phyloP scores from a whole-genome alignment of 2,329 filamentous ascomycete genomes.

The Alternaria tenuissima region DNA sequence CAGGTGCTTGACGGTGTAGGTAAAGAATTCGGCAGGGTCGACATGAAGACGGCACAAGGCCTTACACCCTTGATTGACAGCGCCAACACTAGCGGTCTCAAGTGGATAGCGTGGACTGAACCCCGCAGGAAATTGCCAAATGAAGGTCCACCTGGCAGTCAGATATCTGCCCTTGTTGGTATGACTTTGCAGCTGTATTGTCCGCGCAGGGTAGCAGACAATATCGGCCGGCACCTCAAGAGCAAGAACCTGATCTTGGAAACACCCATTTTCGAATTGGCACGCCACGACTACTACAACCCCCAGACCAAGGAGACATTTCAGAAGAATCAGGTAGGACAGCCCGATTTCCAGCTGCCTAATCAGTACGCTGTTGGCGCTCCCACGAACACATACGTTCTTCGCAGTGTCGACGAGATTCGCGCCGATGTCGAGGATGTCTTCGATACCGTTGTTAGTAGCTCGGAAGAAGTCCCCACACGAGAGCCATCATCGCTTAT shows the following conservation, averaged over 20 bases:
- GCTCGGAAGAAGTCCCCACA: conserved; percentile 73
- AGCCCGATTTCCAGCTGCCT: conserved; percentile 24
- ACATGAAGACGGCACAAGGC: conserved; percentile 70
- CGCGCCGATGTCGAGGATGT: conserved; percentile 83
- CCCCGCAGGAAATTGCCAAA: conserved; percentile 67
- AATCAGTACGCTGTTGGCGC: conserved; percentile 16
- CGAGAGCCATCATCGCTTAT: conserved; percentile 72
- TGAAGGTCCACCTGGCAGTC: conserved; percentile 57
- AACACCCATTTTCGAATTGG: conserved; percentile 67
- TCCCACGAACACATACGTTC: conserved; percentile 23
- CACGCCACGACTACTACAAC: conserved; percentile 75
- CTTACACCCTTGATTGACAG: conserved; percentile 76
- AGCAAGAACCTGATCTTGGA: conserved; percentile 73
- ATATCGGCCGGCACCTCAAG: conserved; percentile 73
- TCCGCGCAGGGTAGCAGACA: conserved; percentile 68
- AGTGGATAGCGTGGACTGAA: conserved; percentile 75
- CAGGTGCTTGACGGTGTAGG: conserved; percentile 72
- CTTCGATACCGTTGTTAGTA: conserved; percentile 82
- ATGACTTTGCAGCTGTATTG: conserved; percentile 83
- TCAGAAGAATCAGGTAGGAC: conserved; percentile 22
- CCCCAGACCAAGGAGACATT: conserved; percentile 64
- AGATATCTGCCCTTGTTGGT: conserved; percentile 45
- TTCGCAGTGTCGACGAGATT: conserved; percentile 74
- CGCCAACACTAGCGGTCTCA: conserved; percentile 67
- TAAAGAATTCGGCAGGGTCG: conserved; percentile 78